Base-by-base conservation (phyloP, 305 asterid species). In the Solanum aculeatissimum region DNA sequence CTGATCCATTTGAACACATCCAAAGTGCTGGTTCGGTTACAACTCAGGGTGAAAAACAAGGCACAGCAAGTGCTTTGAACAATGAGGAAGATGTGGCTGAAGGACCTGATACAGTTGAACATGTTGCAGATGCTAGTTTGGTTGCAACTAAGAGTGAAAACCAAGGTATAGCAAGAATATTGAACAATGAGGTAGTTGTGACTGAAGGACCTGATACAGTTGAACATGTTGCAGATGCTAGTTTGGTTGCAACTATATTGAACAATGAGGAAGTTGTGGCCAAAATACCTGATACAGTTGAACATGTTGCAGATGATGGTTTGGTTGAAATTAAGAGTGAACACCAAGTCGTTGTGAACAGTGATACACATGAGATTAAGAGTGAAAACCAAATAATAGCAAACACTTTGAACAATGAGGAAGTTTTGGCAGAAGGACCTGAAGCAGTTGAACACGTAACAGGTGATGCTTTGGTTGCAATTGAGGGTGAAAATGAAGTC, bases 231-330 rank as follows among this genome's bases (percentile, higher is more conserved):
- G 21, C 21, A 45, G 42, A 32, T 74, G 38, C 51, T 43, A 51
- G 80, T 72, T 72, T 72, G 58, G 58, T 72, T 72, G 51, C 53
- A 19, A 6, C 23, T 54, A 54, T 11, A 60, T 21, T 21, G 68
- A 86, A 84, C 83, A 43, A 68, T 19, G 86, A 85, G 82, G 58
- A 89, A 83, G 83, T 80, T 84, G 65, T 74, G 9, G 80, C 77
- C 60, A 80, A 78, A 85, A 69, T 32, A n/a, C 65, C 18, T n/a
- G 89, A 79, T 69, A 86, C 82, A 81, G 87, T 54, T 80, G 71
- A 58, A 19, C 70, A 62, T 60, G 25, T 38, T 80, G 72, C 84
- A 80, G 25, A 29, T 75, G 19, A 6, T 51, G 13, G 29, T 49
- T 51, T 51, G 82, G 82, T 51, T 29, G 47, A 29, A 11, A 32